Percentiles rank a stretch among this genome's conserved stretches.
phyloP scores from a whole-genome alignment of 2,329 filamentous ascomycete species.

The Colletotrichum tamarilloi region DNA sequence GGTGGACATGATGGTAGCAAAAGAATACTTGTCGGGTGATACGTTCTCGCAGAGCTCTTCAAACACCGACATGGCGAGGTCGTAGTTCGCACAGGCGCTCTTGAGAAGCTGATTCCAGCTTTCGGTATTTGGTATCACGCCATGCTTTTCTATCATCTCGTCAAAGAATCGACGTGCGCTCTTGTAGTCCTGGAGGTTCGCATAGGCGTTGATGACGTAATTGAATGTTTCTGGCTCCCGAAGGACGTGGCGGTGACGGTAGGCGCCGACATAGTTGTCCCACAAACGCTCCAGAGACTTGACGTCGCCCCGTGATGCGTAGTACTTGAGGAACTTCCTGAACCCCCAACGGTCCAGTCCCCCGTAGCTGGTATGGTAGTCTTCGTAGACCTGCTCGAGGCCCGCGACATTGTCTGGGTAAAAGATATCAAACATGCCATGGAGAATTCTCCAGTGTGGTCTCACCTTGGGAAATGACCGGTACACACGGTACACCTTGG shows the following conservation, averaged over 20 bases:
- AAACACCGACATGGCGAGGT: conserved; percentile 74
- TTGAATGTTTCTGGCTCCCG: conserved; percentile 53
- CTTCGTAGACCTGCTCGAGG: conserved; percentile 58
- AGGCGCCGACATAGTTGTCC: conserved; percentile 52
- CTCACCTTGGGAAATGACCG: conserved; percentile 52
- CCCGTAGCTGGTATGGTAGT: conserved; percentile 57
- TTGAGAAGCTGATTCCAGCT: conserved; percentile 84
- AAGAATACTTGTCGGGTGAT: conserved; percentile 71
- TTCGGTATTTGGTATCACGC: conserved; percentile 64
- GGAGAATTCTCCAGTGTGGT: conserved; percentile 53
- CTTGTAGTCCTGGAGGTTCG: conserved; percentile 72
- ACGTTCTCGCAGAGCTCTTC: conserved; percentile 63
- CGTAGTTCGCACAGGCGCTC: conserved; percentile 74
- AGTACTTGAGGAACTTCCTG: conserved; percentile 60
- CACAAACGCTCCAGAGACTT: conserved; percentile 57
- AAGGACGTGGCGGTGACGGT: conserved; percentile 45
- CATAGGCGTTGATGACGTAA: conserved; percentile 78
- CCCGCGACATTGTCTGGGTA: conserved; percentile 50
- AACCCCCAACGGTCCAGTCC: conserved; percentile 57
- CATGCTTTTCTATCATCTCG: conserved; percentile 66
- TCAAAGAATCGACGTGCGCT: conserved; percentile 71
- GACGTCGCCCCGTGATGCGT: conserved; percentile 61
- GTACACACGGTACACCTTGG: conserved; percentile 58
- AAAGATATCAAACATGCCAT: conserved; percentile 57
- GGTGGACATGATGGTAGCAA: conserved; percentile 79